Conservation (phyloP, 495 filamentous ascomycete species). For the Jackrogersella multiformis region DNA sequence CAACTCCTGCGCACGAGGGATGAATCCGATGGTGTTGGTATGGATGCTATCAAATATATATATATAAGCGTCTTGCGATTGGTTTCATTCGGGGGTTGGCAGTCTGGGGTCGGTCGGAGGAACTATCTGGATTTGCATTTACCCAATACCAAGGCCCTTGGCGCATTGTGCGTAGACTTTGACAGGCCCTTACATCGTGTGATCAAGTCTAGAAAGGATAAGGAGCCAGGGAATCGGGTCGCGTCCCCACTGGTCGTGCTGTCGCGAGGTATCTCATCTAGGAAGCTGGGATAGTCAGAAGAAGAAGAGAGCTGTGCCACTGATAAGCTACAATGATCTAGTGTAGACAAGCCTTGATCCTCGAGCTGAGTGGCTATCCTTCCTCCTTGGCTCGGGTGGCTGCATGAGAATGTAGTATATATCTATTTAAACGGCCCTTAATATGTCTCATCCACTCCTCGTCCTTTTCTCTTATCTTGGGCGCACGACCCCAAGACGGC, state of each 20-base stretch:
- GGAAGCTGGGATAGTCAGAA: conserved; percentile 20
- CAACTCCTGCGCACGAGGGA: too few species aligned
- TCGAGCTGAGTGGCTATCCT: conserved; percentile 10
- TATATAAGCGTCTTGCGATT: neutral
- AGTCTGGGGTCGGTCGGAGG: conserved; percentile 16
- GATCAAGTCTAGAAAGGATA: conserved; percentile 6
- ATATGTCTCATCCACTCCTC: conserved; percentile 9
- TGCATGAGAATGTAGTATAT: conserved; percentile 5
- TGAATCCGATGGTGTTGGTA: neutral
- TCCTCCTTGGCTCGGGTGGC: neutral
- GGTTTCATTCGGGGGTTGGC: neutral
- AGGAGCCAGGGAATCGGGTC: conserved; percentile 28
- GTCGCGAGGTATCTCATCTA: conserved; percentile 34
- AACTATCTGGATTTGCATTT: conserved; percentile 25
- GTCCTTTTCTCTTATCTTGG: conserved; percentile 31
- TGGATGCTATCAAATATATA: too few species aligned
- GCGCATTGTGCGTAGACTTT: conserved; percentile 14
- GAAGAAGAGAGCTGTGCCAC: conserved; percentile 1
- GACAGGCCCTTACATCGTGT: conserved; percentile 17
- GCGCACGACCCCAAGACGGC: conserved; percentile 13
- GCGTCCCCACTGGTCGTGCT: conserved; percentile 2
- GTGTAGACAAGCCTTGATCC: conserved; percentile 15
- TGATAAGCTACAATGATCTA: conserved; percentile 34
- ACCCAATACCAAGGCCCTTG: conserved; percentile 22
- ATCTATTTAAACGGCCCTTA: too few species aligned